Evolutionary conservation across 805 yeast genomes (phyloP).

Genomic region (Candida pseudoglaebosa): DNA sequence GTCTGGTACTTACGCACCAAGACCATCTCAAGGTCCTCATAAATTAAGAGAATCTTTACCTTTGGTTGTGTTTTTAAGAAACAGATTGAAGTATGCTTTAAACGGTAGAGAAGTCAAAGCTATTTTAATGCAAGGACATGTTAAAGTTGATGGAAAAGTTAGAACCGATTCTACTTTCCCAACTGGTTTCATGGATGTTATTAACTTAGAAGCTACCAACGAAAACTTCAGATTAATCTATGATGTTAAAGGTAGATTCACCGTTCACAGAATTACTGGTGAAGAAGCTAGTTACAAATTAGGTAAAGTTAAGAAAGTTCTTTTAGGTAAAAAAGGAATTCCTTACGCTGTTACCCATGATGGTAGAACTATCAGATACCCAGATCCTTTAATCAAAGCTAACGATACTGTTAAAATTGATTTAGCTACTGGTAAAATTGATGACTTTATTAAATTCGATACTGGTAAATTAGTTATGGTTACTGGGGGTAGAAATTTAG

Average conservation of each 20-base stretch:
- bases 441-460: slow-evolving; percentile 41
- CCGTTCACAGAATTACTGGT: slow-evolving; percentile 98
- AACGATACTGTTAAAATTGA: slow-evolving; percentile 98
- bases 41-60: slow-evolving; percentile 98
- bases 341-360: slow-evolving; percentile 99
- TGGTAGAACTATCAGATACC: slow-evolving; percentile 99
- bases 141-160: slow-evolving; percentile 98
- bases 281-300: slow-evolving; percentile 98
- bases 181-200: slow-evolving; percentile 99
- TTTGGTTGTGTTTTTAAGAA: slow-evolving; percentile 93
- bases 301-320: slow-evolving; percentile 97
- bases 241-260: slow-evolving; percentile 98
- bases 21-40: slow-evolving; percentile 99
- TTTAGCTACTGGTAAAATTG: slow-evolving; percentile 91
- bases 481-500: slow-evolving; percentile 42
- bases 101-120: slow-evolving; percentile 99
- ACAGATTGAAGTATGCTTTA: slow-evolving; percentile 97
- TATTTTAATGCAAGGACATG: slow-evolving; percentile 96
- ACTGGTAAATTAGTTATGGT: slow-evolving; percentile 41
- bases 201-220: slow-evolving; percentile 94
- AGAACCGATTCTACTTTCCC: slow-evolving; percentile 99
- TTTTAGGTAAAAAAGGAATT: slow-evolving; percentile 96
- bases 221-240: slow-evolving; percentile 99
- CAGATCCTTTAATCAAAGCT: slow-evolving; percentile 94
- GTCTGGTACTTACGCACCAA: slow-evolving; percentile 99